These are phyloP conservation scores for Pyracantha coccinea DNA, from an alignment of 331 rosid species.

Conservation along the genomic window DNA sequence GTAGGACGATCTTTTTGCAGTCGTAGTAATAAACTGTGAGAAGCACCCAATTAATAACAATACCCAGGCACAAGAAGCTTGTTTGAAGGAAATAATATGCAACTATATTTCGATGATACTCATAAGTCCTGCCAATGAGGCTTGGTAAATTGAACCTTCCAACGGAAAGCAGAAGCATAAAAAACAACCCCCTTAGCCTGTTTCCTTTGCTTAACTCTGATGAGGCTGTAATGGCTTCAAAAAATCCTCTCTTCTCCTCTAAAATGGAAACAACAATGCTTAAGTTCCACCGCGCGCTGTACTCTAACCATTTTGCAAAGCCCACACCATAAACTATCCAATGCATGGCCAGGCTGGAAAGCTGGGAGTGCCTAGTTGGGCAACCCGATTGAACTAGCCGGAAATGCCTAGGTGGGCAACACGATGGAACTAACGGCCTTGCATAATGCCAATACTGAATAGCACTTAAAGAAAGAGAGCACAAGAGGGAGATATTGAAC, in stretches of 20 bases:
- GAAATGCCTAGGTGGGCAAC: background rate
- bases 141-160: background rate
- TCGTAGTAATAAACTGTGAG: background rate
- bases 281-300: background rate
- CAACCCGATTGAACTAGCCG: background rate
- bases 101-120: no score
- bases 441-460: background rate
- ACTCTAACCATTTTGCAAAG: background rate
- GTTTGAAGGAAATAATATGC: no score
- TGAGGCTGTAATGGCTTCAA: background rate
- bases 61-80: background rate
- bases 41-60: background rate
- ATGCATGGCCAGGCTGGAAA: no score
- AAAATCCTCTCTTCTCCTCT: background rate
- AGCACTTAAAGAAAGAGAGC: background rate
- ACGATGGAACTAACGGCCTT: background rate
- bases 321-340: background rate
- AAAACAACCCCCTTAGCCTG: background rate
- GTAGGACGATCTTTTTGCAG: background rate
- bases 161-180: background rate
- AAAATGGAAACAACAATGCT: background rate
- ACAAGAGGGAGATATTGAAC: background rate
- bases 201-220: background rate
- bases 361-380: no score
- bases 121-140: background rate